Evolutionary conservation across 768 basidiomycete species (phyloP), one percentile per base, ranked within the genome.

Genomic region (Pleurotus tuoliensis): DNA sequence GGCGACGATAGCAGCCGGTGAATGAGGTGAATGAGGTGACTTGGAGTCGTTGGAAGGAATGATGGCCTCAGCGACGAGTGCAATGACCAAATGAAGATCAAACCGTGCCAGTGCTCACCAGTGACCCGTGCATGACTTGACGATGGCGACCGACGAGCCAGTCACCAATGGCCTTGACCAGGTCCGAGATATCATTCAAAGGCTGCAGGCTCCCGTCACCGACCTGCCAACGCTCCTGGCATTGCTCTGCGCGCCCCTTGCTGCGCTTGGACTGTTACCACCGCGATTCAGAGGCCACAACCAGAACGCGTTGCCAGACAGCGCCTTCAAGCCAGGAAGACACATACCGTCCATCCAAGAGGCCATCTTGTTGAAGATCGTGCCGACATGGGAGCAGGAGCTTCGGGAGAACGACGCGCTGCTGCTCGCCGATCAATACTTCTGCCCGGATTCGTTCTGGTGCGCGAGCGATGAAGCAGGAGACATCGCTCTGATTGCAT

Each of bases 371-470:
- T 80, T 81, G 59, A 75, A 83, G 58, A 73, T 92, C 49, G 66
- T 84, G 3, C 90, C 90, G 0, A 79, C 81, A 34, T 96, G 92
- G 91, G 79, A 82, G 39, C 62, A 72, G 1, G 57, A 66, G 3
- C 73, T 94, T 40, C 67, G 70, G n/a, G 78, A 86, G 56, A 69
- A 82, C 37, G 67, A 77, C 20, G 70, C 74, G 9, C 69, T 69
- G 11, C 51, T 67, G 2, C 68, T 92, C 15, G 61, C 84, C 1
- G 78, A 84, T 40, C 84, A 87, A 58, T 92, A 86, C 67, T 93
- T 94, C 64, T 84, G 82, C 63, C 92, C 92, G 4, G 81, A 84
- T 63, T 63, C 71, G 18, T 82, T 86, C 64, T 77, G 73, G 12
- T 83, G 78, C 61, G 71, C 84, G 1, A 75, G 75, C 7, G 58